Conservation (phyloP, 129 eudicot species). For the Lactuca sativa region DNA sequence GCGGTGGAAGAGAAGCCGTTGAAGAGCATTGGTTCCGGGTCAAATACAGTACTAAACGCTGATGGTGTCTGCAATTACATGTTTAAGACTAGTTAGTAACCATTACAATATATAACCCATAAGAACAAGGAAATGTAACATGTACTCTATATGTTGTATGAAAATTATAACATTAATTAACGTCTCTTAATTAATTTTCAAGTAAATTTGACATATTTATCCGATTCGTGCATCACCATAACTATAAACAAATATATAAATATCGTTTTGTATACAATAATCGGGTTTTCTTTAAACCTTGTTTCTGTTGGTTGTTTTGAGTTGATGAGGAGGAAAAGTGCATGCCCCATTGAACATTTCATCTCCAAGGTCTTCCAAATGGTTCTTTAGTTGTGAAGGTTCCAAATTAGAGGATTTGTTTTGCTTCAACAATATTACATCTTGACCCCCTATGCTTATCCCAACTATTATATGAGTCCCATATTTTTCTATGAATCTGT, state of each 20-base stretch:
- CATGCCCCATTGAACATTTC: conserved; percentile 76
- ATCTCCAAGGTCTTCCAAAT: conserved; percentile 81
- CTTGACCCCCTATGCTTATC: conserved; percentile 84
- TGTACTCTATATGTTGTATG: neutral
- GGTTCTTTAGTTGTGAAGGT: conserved; percentile 66
- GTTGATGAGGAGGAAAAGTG: conserved; percentile 58
- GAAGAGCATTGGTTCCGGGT: conserved; percentile 45
- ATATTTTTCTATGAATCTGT: conserved; percentile 83
- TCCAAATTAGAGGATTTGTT: conserved; percentile 71
- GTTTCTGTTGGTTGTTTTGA: conserved; percentile 49
- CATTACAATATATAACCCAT: neutral
- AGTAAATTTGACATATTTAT: neutral
- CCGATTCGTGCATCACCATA: no score
- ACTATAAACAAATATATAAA: neutral
- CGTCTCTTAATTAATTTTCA: neutral
- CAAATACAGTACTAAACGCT: conserved; percentile 61
- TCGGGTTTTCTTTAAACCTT: conserved; percentile 36
- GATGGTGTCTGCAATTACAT: conserved; percentile 49
- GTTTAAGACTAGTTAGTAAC: neutral
- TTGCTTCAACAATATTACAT: conserved; percentile 75
- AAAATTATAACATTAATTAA: no score
- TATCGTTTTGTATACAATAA: neutral
- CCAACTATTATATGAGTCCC: conserved; percentile 95
- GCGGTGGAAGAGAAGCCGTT: conserved; percentile 51
- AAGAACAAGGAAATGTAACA: neutral